Percentiles rank a stretch among this genome's conserved stretches.
Evolutionary conservation across 495 filamentous ascomycete genomes (phyloP).

Genomic region (Penicillium argentinense): DNA sequence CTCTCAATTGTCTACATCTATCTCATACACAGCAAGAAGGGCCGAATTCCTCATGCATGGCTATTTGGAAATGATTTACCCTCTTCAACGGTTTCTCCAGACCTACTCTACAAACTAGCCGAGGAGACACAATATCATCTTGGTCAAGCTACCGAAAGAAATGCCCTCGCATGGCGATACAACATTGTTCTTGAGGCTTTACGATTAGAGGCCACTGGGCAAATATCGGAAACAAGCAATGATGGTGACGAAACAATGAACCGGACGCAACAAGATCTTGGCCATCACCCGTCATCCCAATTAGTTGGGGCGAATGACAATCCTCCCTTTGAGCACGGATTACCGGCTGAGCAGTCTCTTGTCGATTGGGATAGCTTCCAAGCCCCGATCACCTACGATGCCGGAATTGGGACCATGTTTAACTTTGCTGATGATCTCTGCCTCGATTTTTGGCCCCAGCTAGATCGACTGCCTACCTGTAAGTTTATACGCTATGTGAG

Average conservation of each 20-base stretch:
- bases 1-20: conserved; percentile 30
- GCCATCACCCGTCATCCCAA: not conserved
- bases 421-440: conserved; percentile 22
- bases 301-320: not conserved
- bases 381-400: conserved; percentile 1
- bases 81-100: conserved; percentile 9
- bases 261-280: not conserved
- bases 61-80: not conserved
- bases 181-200: conserved; percentile 26
- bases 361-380: conserved; percentile 1
- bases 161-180: conserved; percentile 31
- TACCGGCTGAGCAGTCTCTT: not conserved
- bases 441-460: conserved; percentile 31
- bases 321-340: not conserved
- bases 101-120: conserved; percentile 16
- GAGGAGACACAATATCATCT: conserved; percentile 26
- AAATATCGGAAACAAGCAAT: not conserved
- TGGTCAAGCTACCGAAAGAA: conserved; percentile 24
- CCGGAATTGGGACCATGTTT: conserved; percentile 20
- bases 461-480: conserved; percentile 29
- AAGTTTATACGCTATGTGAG: not conserved
- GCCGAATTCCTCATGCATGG: conserved; percentile 13
- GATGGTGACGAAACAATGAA: not conserved
- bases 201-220: conserved; percentile 17
- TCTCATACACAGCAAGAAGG: conserved; percentile 23